phyloP scores from a whole-genome alignment of 805 yeast genomes.

The Candida silvatica region DNA sequence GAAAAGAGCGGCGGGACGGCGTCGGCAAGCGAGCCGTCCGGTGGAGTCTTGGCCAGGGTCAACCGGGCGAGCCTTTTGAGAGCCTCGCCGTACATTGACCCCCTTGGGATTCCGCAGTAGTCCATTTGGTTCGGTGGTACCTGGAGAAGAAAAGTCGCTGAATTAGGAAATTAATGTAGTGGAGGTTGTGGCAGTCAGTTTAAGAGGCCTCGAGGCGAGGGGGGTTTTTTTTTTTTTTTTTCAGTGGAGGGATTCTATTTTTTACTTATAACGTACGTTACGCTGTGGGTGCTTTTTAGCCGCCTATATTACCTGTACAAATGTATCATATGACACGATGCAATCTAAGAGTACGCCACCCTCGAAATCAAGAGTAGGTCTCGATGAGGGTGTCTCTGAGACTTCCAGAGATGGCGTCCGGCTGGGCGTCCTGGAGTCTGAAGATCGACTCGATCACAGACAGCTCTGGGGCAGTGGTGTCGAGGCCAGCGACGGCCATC shows the following conservation, averaged over 20 bases:
- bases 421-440: conserved; percentile 86
- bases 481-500: conserved; percentile 94
- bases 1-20: conserved; percentile 18
- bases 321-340: too few species aligned
- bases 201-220: too few species aligned
- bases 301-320: too few species aligned
- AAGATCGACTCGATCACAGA: conserved; percentile 95
- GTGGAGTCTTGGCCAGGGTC: conserved; percentile 19
- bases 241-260: too few species aligned
- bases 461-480: conserved; percentile 97
- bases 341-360: too few species aligned
- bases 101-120: conserved; percentile 24
- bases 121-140: neutral
- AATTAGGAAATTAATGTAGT: too few species aligned
- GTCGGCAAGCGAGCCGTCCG: conserved; percentile 11
- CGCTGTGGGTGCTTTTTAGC: too few species aligned
- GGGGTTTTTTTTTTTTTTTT: too few species aligned
- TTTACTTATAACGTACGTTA: too few species aligned
- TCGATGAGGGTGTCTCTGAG: conserved; percentile 89
- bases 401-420: conserved; percentile 75
- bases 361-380: conserved; percentile 57
- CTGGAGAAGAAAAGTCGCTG: too few species aligned
- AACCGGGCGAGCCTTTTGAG: conserved; percentile 27
- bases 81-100: conserved; percentile 28
- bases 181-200: too few species aligned